Evolutionary conservation across 805 yeast species (phyloP), one percentile per base, ranked within the genome.

Genomic region (Wickerhamomyces ciferrii): DNA sequence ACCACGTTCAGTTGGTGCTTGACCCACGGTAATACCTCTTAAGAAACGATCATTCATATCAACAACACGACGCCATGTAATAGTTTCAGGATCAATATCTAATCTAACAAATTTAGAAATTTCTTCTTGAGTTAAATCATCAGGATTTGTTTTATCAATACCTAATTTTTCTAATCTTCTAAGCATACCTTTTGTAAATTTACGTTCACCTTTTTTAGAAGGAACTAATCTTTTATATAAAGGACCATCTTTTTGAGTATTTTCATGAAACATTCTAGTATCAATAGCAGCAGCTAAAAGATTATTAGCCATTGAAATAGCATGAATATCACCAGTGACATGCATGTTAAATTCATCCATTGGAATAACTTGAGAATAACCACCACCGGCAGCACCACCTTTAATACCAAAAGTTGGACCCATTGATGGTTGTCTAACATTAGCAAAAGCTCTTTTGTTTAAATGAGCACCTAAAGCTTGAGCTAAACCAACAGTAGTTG

Each of bases 381-480:
- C 98, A 63, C 98, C 99, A 58, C 99, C 99, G 18, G 98, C 98
- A 48, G 99, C 99, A 67, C 98, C 98, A 61, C 99, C 99, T 71
- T 92, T 92, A 59, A 92, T 90, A 66, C 99, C 99, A 60, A 92
- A 92, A 18, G 98, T 92, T 43, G 99, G 99, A 36, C 98, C 98
- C 97, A 92, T 89, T 10, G 96, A 86, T 25, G 98, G 98, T 67
- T 92, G 99, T 67, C 99, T 86, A 43, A 92, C 96, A 60, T 88
- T 90, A 45, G 98, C 99, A 66, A 91, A 82, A 35, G 96, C 83
- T 48, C 84, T 84, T 65, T 80, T 82, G 44, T 81, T 78, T 58
- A 92, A 75, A 60, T 89, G 95, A 23, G 97, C 97, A 50, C 96
- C 96, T 48, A 92, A 72, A 15, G 99, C 96, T 69, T 92, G 98